Percentiles rank a stretch among this genome's conserved stretches.
Evolutionary conservation across 306 rosid genomes (phyloP).

Genomic region (Glycine soja): DNA sequence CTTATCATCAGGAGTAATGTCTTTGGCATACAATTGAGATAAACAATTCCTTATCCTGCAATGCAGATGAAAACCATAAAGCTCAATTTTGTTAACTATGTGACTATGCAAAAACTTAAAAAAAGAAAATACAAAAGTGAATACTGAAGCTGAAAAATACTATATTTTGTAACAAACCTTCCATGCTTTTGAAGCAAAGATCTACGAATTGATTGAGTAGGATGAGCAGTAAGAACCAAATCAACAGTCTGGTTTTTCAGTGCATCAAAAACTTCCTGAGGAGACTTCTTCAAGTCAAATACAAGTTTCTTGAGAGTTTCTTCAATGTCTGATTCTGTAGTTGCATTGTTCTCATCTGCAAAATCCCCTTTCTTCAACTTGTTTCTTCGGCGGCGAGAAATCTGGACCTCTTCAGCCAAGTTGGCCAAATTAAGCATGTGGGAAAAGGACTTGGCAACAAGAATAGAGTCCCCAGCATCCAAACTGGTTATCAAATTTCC

Average conservation of each 20-base stretch:
- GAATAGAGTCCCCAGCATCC: conserved; percentile 97
- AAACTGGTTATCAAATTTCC: conserved; percentile 85
- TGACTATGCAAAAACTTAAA: not conserved
- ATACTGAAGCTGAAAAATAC: conserved; percentile 15
- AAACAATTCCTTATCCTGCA: conserved; percentile 85
- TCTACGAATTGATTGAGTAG: conserved; percentile 95
- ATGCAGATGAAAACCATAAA: not conserved
- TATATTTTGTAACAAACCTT: conserved; percentile 62
- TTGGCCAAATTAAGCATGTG: conserved; percentile 99
- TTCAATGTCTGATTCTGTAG: conserved; percentile 97
- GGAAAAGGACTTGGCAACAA: conserved; percentile 86
- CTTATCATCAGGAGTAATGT: conserved; percentile 98
- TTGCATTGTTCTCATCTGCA: conserved; percentile 83
- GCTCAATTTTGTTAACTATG: not conserved
- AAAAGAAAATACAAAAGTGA: not conserved
- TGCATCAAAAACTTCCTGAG: conserved; percentile 96
- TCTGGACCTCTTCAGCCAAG: conserved; percentile 99
- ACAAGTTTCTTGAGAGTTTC: conserved; percentile 97
- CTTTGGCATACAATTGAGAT: conserved; percentile 83
- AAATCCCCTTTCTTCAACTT: conserved; percentile 93
- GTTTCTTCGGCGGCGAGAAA: conserved; percentile 85
- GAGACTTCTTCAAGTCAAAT: conserved; percentile 73
- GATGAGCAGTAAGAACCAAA: conserved; percentile 97
- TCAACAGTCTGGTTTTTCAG: conserved; percentile 95
- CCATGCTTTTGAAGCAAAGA: conserved; percentile 98